Base-by-base conservation (phyloP, 116 monocot genomes). In the Posidonia oceanica region DNA sequence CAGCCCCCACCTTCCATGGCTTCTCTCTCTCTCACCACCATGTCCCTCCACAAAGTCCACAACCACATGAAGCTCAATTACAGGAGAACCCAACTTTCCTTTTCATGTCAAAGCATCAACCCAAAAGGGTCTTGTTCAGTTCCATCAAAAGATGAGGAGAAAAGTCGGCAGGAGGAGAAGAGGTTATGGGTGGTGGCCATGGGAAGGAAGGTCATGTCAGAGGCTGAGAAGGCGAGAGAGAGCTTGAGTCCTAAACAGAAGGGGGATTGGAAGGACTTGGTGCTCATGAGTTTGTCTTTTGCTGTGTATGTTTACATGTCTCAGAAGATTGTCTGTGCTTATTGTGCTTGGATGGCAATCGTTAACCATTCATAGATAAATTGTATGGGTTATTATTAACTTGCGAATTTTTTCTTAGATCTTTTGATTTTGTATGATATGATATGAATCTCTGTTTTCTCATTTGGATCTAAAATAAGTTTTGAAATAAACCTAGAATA, bases 291-390 rank as follows among this genome's bases (percentile, higher is more conserved):
- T 78, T 58, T 88, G 56, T 82, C 84, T 18, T 88, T 88, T 72
- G 85, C 85, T 8, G 80, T 83, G 10, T 88, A 88, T 62, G 74
- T 88, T 39, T 88, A 88, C 76, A 85, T 85, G 42, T 84, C 88
- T 18, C 82, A 85, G 80, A 73, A 77, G 74, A 78, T 85, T 29
- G 85, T 84, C 14, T 82, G 79, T 62, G 82, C 85, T 76, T 88
- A 88, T 38, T 88, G 88, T 74, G 80, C 78, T 44, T 85, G 85
- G 82, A 73, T 74, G 29, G 76, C 77, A 70, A 76, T 83, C 48
- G 29, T 69, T 59, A 79, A 79, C 44, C 57, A 74, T 51, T 51
- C 42, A 52, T 41, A 65, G 40, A 42, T 42, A 42, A 42, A 42
- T 8, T 42, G 42, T 4, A 42, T 4, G 42, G 42, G 8, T 42